Base-by-base conservation (phyloP, 768 basidiomycete species). In the Lentinula sp. region DNA sequence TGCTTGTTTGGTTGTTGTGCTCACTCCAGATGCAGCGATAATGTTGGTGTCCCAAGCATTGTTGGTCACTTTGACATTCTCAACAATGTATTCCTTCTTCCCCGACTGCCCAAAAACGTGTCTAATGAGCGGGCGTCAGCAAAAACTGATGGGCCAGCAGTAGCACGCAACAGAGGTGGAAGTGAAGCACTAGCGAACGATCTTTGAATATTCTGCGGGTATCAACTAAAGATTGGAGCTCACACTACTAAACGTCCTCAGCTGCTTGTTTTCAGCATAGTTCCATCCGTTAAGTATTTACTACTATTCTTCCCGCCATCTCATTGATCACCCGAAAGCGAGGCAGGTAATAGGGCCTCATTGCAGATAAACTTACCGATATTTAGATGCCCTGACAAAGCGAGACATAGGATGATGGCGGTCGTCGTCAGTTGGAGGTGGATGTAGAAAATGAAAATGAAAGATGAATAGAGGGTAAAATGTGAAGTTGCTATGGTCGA, bases 41-140 rank as follows among this genome's bases (percentile, higher is more conserved):
- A 98, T 75, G 71, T 98, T 96, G 48, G 96, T 98, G 72, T 98
- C 96, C 94, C 93, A 98, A 8, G 96, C 95, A 65, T 86, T 92
- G 73, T 85, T 88, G 53, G 91, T 88, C 16, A 93, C 81, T 72
- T 94, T 94, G 65, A 93, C 77, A 64, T 93, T 95, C 70, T 94
- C 91, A 63, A 87, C 73, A 21, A 83, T 76, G 65, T 90, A 79
- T 71, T 93, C 91, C 70, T 91, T 93, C 80, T 95, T 96, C 39
- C 88, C 82, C 64, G 85, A 74, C 66, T 94, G 91, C 35, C 93
- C 95, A 71, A 90, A 98, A 71, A 96, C 93, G 74, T 98, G 95
- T 66, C 93, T 94, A 45, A 40, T 43, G 48, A 50, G 32, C 21
- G 16, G 10, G 40, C 31, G 28, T 23, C 37, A 18, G 21, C 55